Evolutionary conservation across 1,284 basidiomycete genomes (phyloP).

Genomic region (Apiotrichum gracile): DNA sequence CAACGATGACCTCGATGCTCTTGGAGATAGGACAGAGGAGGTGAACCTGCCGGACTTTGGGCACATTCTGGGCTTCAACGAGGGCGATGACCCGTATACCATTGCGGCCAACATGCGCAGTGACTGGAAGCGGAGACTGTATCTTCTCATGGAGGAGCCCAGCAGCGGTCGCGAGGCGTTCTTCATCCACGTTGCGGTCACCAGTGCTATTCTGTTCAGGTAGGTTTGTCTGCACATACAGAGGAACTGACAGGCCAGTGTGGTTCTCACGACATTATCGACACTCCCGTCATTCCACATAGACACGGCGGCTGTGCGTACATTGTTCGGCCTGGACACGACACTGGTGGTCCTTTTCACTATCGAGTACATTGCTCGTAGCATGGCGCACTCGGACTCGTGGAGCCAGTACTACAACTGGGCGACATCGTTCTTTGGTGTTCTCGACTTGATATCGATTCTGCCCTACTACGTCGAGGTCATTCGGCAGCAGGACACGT

Average conservation of each 20-base stretch:
- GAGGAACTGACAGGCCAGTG: slow-evolving; percentile 52
- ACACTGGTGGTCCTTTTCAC: slow-evolving; percentile 80
- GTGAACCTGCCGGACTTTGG: slow-evolving; percentile 45
- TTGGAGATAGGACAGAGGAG: slow-evolving; percentile 20
- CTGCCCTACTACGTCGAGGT: slow-evolving; percentile 82
- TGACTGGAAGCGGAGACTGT: slow-evolving; percentile 44
- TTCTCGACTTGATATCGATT: slow-evolving; percentile 76
- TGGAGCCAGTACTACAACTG: slow-evolving; percentile 45
- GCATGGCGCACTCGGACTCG: slow-evolving; percentile 47
- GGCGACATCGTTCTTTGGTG: slow-evolving; percentile 64
- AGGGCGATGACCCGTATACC: slow-evolving; percentile 45
- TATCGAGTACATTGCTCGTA: slow-evolving; percentile 53
- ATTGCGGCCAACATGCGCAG: slow-evolving; percentile 38
- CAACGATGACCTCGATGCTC: slow-evolving; percentile 12
- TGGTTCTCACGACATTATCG: slow-evolving; percentile 73
- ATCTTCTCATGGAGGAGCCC: slow-evolving; percentile 47
- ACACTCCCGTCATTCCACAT: slow-evolving; percentile 73
- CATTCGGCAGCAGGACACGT: slow-evolving; percentile 74
- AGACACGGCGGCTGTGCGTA: slow-evolving; percentile 55
- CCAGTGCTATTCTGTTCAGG: slow-evolving; percentile 46
- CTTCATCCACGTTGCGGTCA: slow-evolving; percentile 42
- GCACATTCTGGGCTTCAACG: slow-evolving; percentile 42
- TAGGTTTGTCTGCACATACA: slow-evolving; percentile 15
- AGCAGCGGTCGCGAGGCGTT: slow-evolving; percentile 44
- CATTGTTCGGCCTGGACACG: slow-evolving; percentile 69